Percentiles rank a stretch among this genome's conserved stretches.
Evolutionary conservation across 139 green algal species (phyloP).

Genomic region (Raphidocelis subcapitata): DNA sequence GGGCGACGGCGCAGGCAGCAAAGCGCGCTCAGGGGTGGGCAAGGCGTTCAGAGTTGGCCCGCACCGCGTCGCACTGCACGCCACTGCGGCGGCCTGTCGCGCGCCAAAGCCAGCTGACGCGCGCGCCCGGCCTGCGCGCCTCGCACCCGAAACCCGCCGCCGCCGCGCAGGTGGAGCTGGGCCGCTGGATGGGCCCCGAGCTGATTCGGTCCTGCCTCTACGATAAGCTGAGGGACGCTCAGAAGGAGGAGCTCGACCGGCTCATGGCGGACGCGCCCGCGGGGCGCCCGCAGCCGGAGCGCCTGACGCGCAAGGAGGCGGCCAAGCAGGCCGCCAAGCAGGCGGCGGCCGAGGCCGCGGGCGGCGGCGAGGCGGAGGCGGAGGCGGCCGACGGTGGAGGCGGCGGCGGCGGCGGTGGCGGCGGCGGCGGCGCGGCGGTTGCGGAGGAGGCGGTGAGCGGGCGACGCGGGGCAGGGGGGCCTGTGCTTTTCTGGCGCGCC

Average conservation of each 20-base stretch:
- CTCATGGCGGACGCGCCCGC: conserved; percentile 38
- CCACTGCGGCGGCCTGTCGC: too few relatives aligned
- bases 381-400: too few relatives aligned
- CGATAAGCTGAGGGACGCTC: conserved; percentile 86
- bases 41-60: too few relatives aligned
- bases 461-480: conserved; percentile 17
- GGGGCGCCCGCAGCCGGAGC: conserved; percentile 31
- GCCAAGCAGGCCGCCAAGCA: conserved; percentile 39
- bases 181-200: conserved; percentile 72
- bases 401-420: conserved; percentile 12
- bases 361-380: conserved; percentile 1
- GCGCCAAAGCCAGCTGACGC: too few relatives aligned
- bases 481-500: background rate
- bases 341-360: conserved; percentile 17
- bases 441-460: too few relatives aligned
- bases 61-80: too few relatives aligned
- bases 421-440: background rate
- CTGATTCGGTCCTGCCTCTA: conserved; percentile 73
- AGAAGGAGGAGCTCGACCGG: conserved; percentile 85
- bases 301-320: conserved; percentile 71
- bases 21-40: too few relatives aligned
- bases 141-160: background rate
- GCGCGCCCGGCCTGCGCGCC: too few relatives aligned
- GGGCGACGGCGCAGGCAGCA: too few relatives aligned
- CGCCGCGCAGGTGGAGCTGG: conserved; percentile 66